Base-by-base conservation (phyloP, 768 basidiomycete species). In the Boletales sp. region DNA sequence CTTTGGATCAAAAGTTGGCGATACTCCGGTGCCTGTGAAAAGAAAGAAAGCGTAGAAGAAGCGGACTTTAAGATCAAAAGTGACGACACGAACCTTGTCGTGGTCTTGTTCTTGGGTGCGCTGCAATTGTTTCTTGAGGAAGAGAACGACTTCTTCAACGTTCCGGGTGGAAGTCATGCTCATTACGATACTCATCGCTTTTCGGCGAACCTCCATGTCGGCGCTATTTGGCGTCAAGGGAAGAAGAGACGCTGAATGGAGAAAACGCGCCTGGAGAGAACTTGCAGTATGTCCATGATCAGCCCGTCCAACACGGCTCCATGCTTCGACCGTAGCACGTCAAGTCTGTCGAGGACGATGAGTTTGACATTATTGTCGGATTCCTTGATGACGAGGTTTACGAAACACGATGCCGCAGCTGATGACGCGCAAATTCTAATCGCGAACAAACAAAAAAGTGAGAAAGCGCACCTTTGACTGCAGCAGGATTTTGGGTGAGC, bases 291-390 rank as follows among this genome's bases (percentile, higher is more conserved):
- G 59, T 99, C 97, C 90, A 97, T 94, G 54, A 94, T 93, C 45
- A 97, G 80, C 12, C 84, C 79, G 62, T 98, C 94, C 36, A 98
- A 73, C 34, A 97, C 84, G 59, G 84, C 83, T 15, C 90, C 94
- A 67, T 97, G 94, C 62, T 86, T 90, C 5, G 83, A 74, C 39
- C 90, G 82, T 18, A 99, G 76, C 31, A 69, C 71, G 47, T 97
- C 90, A 32, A 99, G 79, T 40, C 97, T 84, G 63, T 95, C 90
- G 21, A 99, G 78, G 15, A 98, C 95, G 51, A 98, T 98, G 40
- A 97, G 80, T 70, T 97, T 98, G 69, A 97, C 95, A 60, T 99
- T 99, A 72, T 98, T 99, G 72, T 98, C 95, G 2, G 94, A 92
- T 70, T 98, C 95, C 71, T 94, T 95, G 67, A 87, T 77, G 52